phyloP scores from a whole-genome alignment of 345 rosid genomes.

The Theobroma cacao region DNA sequence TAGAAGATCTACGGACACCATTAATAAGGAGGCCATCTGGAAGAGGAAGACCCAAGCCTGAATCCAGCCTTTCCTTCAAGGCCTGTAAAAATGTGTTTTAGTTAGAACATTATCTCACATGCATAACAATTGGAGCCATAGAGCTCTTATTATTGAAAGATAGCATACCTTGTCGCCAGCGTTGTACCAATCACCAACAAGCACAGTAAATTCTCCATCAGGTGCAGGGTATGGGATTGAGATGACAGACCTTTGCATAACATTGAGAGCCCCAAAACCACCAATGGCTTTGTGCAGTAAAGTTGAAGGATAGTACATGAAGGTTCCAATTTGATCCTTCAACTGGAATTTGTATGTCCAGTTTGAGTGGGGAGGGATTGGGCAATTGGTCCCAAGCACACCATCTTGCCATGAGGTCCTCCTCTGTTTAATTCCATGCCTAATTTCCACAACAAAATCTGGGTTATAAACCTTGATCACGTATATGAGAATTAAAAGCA shows the following conservation, averaged over 20 bases:
- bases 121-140: background rate
- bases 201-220: constrained; percentile 63
- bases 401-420: constrained; percentile 85
- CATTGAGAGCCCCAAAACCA: constrained; percentile 59
- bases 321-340: constrained; percentile 83
- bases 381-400: constrained; percentile 88
- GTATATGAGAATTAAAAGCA: background rate
- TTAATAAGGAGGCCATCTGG: constrained; percentile 76
- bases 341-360: constrained; percentile 83
- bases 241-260: constrained; percentile 50
- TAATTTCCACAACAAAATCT: constrained; percentile 8
- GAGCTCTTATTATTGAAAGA: background rate
- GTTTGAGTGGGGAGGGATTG: constrained; percentile 63
- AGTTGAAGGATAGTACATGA: constrained; percentile 66
- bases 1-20: constrained; percentile 40
- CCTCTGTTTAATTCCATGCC: constrained; percentile 80
- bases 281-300: constrained; percentile 68
- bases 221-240: constrained; percentile 54
- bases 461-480: background rate
- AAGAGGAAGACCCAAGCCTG: constrained; percentile 43
- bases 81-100: constrained; percentile 33
- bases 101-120: background rate
- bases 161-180: constrained; percentile 47
- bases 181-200: constrained; percentile 67
- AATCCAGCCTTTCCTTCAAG: constrained; percentile 42